Evolutionary conservation across 2,329 filamentous ascomycete genomes (phyloP).

Genomic region (Byssochlamys sp.): DNA sequence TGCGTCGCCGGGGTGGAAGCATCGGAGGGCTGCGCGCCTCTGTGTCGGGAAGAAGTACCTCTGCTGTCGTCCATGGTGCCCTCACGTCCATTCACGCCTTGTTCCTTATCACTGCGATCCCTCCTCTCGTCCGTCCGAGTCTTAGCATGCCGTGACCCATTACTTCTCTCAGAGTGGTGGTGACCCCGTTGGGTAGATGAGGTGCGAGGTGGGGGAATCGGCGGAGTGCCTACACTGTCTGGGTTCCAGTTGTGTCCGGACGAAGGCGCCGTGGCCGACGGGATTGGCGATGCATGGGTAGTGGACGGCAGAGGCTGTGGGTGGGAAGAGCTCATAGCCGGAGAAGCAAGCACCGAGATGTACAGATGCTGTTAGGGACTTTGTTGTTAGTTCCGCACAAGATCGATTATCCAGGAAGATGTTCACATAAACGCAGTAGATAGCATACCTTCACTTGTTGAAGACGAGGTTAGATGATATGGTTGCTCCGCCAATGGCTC

Average conservation of each 20-base stretch:
- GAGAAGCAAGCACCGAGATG: constrained; percentile 23
- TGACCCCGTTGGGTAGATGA: constrained; percentile 59
- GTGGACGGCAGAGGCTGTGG: constrained; percentile 34
- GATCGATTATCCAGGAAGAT: constrained; percentile 5
- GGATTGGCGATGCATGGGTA: constrained; percentile 34
- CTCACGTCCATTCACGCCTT: constrained; percentile 33
- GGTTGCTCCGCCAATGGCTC: constrained; percentile 14
- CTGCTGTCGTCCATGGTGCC: constrained; percentile 31
- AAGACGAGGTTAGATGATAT: constrained; percentile 14
- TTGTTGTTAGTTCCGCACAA: constrained; percentile 11
- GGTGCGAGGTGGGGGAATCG: constrained; percentile 63
- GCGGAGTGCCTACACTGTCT: constrained; percentile 51
- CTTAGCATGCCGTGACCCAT: constrained; percentile 32
- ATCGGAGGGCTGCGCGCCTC: constrained; percentile 39
- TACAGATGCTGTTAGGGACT: constrained; percentile 21
- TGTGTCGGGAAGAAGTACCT: constrained; percentile 38
- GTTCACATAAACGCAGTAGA: no score
- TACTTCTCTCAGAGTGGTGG: constrained; percentile 26
- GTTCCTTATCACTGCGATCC: constrained; percentile 21
- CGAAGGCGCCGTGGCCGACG: constrained; percentile 21
- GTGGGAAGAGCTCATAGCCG: constrained; percentile 38
- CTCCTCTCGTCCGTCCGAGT: constrained; percentile 29
- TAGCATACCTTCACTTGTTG: constrained; percentile 40
- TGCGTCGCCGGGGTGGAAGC: constrained; percentile 4
- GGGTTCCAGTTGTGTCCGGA: constrained; percentile 23